phyloP scores from a whole-genome alignment of 2,329 filamentous ascomycete genomes.

The Sporothrix schenckii region DNA sequence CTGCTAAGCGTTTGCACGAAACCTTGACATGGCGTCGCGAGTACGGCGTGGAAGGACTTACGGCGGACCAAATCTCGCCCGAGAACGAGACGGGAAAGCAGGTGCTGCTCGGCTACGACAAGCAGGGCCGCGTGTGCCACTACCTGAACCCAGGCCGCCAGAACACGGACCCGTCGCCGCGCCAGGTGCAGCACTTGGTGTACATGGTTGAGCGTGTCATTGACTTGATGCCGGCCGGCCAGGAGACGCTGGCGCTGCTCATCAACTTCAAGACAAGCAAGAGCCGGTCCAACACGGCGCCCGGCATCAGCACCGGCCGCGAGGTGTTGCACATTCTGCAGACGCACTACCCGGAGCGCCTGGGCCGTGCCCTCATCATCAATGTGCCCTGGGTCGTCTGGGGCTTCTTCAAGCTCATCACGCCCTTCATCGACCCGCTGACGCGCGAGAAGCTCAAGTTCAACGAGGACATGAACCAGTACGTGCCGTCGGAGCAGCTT shows the following conservation, averaged over 20 bases:
- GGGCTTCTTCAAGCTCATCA: slow-evolving; percentile 95
- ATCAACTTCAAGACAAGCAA: slow-evolving; percentile 89
- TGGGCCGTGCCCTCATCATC: slow-evolving; percentile 85
- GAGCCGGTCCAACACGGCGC: slow-evolving; percentile 70
- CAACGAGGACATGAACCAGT: slow-evolving; percentile 85
- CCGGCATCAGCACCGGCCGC: slow-evolving; percentile 73
- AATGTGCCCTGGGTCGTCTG: slow-evolving; percentile 91
- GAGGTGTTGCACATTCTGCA: slow-evolving; percentile 91
- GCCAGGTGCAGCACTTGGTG: slow-evolving; percentile 90
- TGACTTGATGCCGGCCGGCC: slow-evolving; percentile 82
- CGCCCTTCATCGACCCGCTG: slow-evolving; percentile 91
- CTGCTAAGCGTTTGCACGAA: slow-evolving; percentile 75
- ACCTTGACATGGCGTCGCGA: slow-evolving; percentile 89
- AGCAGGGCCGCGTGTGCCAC: slow-evolving; percentile 79
- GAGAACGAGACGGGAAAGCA: slow-evolving; percentile 99
- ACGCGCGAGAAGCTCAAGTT: slow-evolving; percentile 96
- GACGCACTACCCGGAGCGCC: slow-evolving; percentile 90
- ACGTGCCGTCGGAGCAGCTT: slow-evolving; percentile 80
- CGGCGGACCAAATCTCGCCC: slow-evolving; percentile 82
- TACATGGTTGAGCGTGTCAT: slow-evolving; percentile 93
- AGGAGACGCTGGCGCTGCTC: slow-evolving; percentile 83
- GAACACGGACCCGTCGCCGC: slow-evolving; percentile 83
- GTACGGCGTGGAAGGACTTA: slow-evolving; percentile 79
- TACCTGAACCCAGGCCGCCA: slow-evolving; percentile 89
- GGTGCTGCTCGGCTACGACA: slow-evolving; percentile 84